These are phyloP conservation scores for Strobilomyces confusus DNA, from an alignment of 768 basidiomycete genomes.

Conservation along the genomic window DNA sequence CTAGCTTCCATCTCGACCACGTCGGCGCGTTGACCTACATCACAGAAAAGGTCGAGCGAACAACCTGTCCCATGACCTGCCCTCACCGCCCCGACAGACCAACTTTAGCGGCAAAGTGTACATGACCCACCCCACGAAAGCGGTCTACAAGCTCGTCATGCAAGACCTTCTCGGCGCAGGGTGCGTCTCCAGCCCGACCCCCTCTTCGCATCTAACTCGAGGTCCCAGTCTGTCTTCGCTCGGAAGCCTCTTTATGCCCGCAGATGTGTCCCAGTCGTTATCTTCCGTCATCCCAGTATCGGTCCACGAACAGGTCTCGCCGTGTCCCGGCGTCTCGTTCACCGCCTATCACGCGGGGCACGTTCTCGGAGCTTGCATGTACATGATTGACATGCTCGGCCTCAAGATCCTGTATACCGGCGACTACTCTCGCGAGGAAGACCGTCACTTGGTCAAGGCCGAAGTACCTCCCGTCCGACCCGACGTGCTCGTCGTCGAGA, in stretches of 20 bases:
- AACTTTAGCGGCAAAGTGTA: conserved; percentile 97
- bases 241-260: conserved; percentile 69
- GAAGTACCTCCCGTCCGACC: conserved; percentile 87
- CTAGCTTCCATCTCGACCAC: conserved; percentile 94
- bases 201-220: not conserved
- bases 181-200: conserved; percentile 38
- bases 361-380: conserved; percentile 97
- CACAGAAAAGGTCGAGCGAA: conserved; percentile 84
- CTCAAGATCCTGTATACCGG: conserved; percentile 94
- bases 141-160: conserved; percentile 97
- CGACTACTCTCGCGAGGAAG: conserved; percentile 96
- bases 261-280: conserved; percentile 76
- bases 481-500: conserved; percentile 94
- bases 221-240: conserved; percentile 52
- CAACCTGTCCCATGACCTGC: not conserved
- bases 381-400: conserved; percentile 91
- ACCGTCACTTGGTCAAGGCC: conserved; percentile 92
- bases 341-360: conserved; percentile 97
- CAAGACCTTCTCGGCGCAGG: conserved; percentile 92
- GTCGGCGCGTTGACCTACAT: conserved; percentile 95
- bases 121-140: conserved; percentile 99
- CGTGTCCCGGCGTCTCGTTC: conserved; percentile 88
- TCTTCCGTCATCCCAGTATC: conserved; percentile 83
- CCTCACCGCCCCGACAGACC: conserved; percentile 53
- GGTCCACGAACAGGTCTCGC: conserved; percentile 83